phyloP scores from a whole-genome alignment of 441 rosid species.

The Populus hybrid region DNA sequence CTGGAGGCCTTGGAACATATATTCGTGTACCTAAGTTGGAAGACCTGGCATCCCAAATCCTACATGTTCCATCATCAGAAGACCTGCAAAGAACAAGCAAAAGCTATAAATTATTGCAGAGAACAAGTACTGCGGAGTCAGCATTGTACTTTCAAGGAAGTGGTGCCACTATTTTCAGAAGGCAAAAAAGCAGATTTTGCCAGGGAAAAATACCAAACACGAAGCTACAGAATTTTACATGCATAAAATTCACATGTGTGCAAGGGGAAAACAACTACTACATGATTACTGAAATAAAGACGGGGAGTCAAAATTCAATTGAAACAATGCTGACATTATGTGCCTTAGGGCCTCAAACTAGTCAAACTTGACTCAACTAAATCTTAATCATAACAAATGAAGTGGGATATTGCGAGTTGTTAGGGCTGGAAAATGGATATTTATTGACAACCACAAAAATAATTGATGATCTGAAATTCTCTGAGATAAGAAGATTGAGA shows the following conservation, averaged over 20 bases:
- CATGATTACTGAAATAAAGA: background rate
- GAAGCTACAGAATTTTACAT: background rate
- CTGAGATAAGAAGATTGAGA: background rate
- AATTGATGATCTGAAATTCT: background rate
- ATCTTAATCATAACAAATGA: background rate
- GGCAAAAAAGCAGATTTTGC: background rate
- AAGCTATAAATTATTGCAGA: conserved; percentile 7
- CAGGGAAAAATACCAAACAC: background rate
- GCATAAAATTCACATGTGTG: background rate
- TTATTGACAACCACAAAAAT: background rate
- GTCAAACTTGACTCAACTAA: background rate
- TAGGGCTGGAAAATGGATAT: conserved; percentile 1
- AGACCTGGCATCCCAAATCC: conserved; percentile 97
- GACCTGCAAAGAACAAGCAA: conserved; percentile 49
- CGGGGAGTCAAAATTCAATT: background rate
- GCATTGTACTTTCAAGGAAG: background rate
- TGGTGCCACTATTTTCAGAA: background rate
- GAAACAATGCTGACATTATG: background rate
- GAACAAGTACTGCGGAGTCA: background rate
- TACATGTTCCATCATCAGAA: conserved; percentile 99
- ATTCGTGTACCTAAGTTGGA: conserved; percentile 66
- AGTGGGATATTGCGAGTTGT: background rate
- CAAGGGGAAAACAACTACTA: background rate
- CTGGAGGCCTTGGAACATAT: conserved; percentile 81
- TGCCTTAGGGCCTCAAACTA: background rate